Base-by-base conservation (phyloP, 2,329 filamentous ascomycete species). In the Knoxdaviesia proteae region DNA sequence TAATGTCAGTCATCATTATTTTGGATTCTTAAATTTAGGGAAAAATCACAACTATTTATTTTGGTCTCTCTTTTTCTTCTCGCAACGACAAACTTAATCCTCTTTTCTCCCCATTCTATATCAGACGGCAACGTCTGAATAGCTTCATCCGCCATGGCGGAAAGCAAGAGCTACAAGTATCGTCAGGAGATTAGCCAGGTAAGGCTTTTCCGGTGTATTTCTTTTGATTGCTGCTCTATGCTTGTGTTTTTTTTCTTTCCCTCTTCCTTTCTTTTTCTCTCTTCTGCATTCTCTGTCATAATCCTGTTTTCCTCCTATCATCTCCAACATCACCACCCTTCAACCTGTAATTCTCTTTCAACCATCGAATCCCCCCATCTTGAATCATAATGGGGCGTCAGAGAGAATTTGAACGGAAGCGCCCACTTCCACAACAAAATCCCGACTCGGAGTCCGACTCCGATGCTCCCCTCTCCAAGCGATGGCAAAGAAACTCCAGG, bases 111-210 rank as follows among this genome's bases (percentile, higher is more conserved):
- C 32, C 31, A 33, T 33, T 11, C 32, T 7, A 34, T 29, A 9
- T n/a, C 33, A 34, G 11, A 8, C 30, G 8, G 6, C 5, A 41
- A n/a, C 34, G 1, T 30, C 30, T 29, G 20, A 20, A 20, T 20
- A 20, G 20, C 20, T 20, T 20, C 3, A 20, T 20, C 20, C 39
- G 36, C 11, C n/a, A 46, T 42, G 40, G 31, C 42, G 46, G 57
- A 60, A 37, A 59, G 77, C 73, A 60, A 71, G 55, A 61, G 67
- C 47, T 73, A 71, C 53, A 96, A 94, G 61, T 98, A 96, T 61
- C 77, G 87, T 59, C 86, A 92, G 65, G 90, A 98, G 69, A 98
- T 98, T 63, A 90, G 94, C 62, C 88, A 92, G 80, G 83, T 87
- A 58, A 63, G 77, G 42, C 9, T 6, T 11, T 32, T 34, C 8